Percentiles rank a stretch among this genome's conserved stretches.
phyloP scores from a whole-genome alignment of 1,284 basidiomycete species.

The Heterobasidion irregulare region DNA sequence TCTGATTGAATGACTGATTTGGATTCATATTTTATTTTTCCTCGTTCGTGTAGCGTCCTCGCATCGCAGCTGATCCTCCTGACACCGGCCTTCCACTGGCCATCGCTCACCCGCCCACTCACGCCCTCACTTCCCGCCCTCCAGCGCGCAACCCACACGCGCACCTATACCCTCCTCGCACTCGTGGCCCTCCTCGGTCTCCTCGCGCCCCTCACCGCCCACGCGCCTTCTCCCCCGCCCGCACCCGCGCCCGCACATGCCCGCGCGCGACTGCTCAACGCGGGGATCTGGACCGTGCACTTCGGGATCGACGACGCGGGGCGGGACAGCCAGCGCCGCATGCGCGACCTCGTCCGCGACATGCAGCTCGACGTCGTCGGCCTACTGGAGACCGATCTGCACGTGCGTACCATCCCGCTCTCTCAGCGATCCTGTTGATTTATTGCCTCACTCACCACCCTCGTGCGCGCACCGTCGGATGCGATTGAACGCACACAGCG shows the following conservation, averaged over 20 bases:
- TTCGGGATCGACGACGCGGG: slow-evolving; percentile 83
- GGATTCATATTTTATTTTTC: not conserved
- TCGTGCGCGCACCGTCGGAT: too few species aligned
- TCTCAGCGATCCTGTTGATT: not conserved
- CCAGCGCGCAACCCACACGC: not conserved
- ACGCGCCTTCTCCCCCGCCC: slow-evolving; percentile 21
- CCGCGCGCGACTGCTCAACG: slow-evolving; percentile 64
- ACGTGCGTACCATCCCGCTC: slow-evolving; percentile 31
- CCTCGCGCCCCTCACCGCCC: slow-evolving; percentile 5
- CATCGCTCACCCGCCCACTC: not conserved
- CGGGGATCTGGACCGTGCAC: slow-evolving; percentile 91
- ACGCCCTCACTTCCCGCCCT: not conserved
- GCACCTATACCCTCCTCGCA: slow-evolving; percentile 3
- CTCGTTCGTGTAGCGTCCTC: slow-evolving; percentile 6
- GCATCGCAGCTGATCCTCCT: slow-evolving; percentile 9
- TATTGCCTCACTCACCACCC: too few species aligned
- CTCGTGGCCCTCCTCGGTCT: slow-evolving; percentile 4
- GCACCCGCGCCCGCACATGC: slow-evolving; percentile 30
- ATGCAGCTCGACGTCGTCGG: slow-evolving; percentile 81
- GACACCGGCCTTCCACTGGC: slow-evolving; percentile 10
- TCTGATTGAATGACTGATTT: not conserved
- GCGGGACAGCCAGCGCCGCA: slow-evolving; percentile 75
- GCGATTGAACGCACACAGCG: slow-evolving; percentile 26
- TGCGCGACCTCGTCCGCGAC: slow-evolving; percentile 72
- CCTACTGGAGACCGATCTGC: slow-evolving; percentile 81